Evolutionary conservation across 2,329 filamentous ascomycete species (phyloP), one percentile per base, ranked within the genome.

Genomic region (Fusarium agapanthi): DNA sequence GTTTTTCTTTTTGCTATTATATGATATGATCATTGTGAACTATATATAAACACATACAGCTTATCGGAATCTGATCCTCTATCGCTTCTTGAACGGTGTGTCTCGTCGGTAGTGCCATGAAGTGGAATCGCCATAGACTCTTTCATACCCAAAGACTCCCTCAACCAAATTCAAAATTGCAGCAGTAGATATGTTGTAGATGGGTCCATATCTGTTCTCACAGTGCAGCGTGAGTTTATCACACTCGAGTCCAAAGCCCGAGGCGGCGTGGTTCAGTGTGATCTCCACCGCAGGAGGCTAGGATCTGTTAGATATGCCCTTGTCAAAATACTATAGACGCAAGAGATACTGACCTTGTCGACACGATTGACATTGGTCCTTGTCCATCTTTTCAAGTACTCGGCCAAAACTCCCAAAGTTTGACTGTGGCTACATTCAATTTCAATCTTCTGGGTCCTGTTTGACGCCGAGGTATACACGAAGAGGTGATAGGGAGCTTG

Each of bases 301-400:
- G 6, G 30, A 6, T 26, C 24, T 40, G 24, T 48, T 24, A 64
- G 57, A 48, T 34, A 8, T 37, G 6, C 7, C 28, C 34, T 26
- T 1, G 35, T 44, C 30, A 22, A 37, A n/a, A n/a, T 35, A 3
- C 7, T 12, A 7, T 9, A 7, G 22, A 12, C 22, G n/a, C 9
- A 12, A n/a, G 22, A 13, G 18, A 16, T 14, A 72, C 79, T 69
- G 61, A 83, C 83, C 67, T 78, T 81, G 37, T 78, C 75, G 16
- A 74, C 77, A 32, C 82, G 75, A 13, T 81, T 79, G 51, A 83
- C 79, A 59, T 87, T 86, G 14, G 81, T 77, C 44, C 83, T 81
- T 50, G 82, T 84, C 85, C 86, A 88, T 40, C 82, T 82, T 75
- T 82, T 82, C 5, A 88, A 75, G 64, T 88, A 88, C 3, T 83